Evolutionary conservation across 306 rosid genomes (phyloP), one percentile per base, ranked within the genome.

Genomic region (Parietaria judaica): DNA sequence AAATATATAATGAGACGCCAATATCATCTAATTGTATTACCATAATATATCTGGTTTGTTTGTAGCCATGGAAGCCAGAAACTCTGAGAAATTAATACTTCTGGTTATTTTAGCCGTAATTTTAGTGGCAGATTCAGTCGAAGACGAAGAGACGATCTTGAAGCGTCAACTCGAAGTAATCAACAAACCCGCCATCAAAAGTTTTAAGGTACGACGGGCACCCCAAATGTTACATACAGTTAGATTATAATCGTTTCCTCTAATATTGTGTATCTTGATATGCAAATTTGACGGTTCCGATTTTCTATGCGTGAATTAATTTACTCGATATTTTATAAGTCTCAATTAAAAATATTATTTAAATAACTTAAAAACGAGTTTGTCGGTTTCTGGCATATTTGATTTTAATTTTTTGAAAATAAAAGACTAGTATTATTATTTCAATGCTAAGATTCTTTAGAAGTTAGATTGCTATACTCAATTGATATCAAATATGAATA

Each of bases 121-220:
- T 59, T 23, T 54, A 11, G 16, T 48, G 16, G 67, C 61, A 58
- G 68, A 60, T 50, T 66, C 74, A 34, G 58, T 49, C 37, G 67
- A 31, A 58, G 71, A 63, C 58, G 70, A 67, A 54, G 38, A 51
- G 17, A 34, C 63, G 66, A 64, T 62, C 49, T 7, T 76, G 34
- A 51, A 63, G n/a, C 57, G 67, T 52, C 64, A 67, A 35, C 77
- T 71, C 58, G 45, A 66, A 37, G 61, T 66, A 14, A 63, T 66
- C 48, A 71, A 58, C 14, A 71, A 64, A 54, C 68, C 74, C 46
- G 64, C 73, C 16, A 36, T 58, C 23, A 71, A 66, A 66, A 76
- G 72, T 51, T 76, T 70, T 37, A 48, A 3, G 70, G 80, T 66
- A 60, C 31, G 31, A 23, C 31, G 31, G 31, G 31, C 31, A 23